phyloP scores from a whole-genome alignment of 345 rosid genomes.

The Hirschfeldia incana region DNA sequence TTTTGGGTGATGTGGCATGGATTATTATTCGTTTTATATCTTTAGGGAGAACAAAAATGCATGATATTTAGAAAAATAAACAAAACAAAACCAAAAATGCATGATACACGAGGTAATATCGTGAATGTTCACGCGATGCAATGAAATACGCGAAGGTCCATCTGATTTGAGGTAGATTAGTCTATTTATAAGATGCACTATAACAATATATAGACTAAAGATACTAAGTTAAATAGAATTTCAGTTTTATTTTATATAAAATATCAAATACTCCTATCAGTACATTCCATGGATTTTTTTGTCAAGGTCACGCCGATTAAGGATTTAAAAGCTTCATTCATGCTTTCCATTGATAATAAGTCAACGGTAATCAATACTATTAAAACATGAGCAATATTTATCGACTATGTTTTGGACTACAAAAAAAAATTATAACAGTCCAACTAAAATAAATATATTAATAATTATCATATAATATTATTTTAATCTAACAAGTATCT shows the following conservation, averaged over 20 bases:
- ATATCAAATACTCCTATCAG: not conserved
- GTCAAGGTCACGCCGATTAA: slow-evolving; percentile 22
- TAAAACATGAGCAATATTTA: too few species aligned
- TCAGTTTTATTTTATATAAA: not conserved
- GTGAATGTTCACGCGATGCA: not conserved
- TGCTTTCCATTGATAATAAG: slow-evolving; percentile 6
- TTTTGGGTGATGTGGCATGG: too few species aligned
- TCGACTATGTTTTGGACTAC: too few species aligned
- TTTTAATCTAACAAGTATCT: too few species aligned
- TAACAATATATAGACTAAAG: not conserved
- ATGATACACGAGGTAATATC: slow-evolving; percentile 3
- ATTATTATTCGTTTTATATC: too few species aligned
- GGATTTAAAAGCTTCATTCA: slow-evolving; percentile 21
- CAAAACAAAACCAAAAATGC: too few species aligned
- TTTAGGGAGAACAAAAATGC: slow-evolving; percentile 1
- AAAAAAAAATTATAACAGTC: too few species aligned
- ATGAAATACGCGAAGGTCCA: not conserved
- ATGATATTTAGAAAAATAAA: too few species aligned
- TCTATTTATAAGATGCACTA: not conserved
- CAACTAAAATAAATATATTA: too few species aligned
- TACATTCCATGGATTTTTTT: slow-evolving; percentile 5
- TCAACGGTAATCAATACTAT: slow-evolving; percentile 1
- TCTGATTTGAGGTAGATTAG: not conserved
- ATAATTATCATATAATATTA: too few species aligned
- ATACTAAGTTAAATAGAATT: not conserved